A percentile compares a stretch with the other conserved stretches of the same genome.
Evolutionary conservation across 1,284 basidiomycete species (phyloP).

Genomic region (Binderoboletus segoi): DNA sequence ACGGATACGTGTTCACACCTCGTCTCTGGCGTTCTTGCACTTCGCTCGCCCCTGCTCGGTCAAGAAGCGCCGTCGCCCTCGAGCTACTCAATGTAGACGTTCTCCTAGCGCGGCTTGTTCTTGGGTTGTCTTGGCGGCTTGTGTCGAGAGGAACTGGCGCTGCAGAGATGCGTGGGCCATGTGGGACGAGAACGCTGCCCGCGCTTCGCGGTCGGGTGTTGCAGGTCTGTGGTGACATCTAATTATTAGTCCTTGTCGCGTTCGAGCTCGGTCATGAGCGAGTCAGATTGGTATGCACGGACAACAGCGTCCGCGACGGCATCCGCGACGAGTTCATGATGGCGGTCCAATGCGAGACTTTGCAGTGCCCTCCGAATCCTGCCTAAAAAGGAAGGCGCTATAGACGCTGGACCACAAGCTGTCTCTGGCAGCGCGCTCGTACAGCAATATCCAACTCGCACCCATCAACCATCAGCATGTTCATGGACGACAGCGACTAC

Average conservation of each 20-base stretch:
- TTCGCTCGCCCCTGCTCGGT: conserved; percentile 64
- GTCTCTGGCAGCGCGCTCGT: too few relatives aligned
- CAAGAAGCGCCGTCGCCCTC: conserved; percentile 68
- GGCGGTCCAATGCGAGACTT: background rate
- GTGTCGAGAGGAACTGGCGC: conserved; percentile 57
- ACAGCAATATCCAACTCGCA: conserved; percentile 12
- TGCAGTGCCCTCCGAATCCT: too few relatives aligned
- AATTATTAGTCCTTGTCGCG: conserved; percentile 43
- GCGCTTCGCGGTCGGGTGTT: conserved; percentile 60
- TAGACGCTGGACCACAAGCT: background rate
- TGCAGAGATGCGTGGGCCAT: conserved; percentile 62
- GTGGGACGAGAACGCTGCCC: conserved; percentile 59
- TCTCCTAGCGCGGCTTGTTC: conserved; percentile 61
- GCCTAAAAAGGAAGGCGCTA: conserved; percentile 2
- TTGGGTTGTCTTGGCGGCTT: conserved; percentile 64
- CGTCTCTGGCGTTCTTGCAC: conserved; percentile 53
- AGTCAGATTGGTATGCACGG: conserved; percentile 50
- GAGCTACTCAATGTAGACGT: conserved; percentile 57
- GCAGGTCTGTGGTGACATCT: conserved; percentile 49
- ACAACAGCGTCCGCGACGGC: conserved; percentile 18
- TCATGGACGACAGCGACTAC: conserved; percentile 20
- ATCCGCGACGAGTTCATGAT: background rate
- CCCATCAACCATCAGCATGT: background rate
- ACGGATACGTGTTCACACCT: too few relatives aligned
- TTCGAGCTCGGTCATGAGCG: conserved; percentile 65